phyloP scores from a whole-genome alignment of 352 stramenopile genomes.

The Phytophthora pinifolia region DNA sequence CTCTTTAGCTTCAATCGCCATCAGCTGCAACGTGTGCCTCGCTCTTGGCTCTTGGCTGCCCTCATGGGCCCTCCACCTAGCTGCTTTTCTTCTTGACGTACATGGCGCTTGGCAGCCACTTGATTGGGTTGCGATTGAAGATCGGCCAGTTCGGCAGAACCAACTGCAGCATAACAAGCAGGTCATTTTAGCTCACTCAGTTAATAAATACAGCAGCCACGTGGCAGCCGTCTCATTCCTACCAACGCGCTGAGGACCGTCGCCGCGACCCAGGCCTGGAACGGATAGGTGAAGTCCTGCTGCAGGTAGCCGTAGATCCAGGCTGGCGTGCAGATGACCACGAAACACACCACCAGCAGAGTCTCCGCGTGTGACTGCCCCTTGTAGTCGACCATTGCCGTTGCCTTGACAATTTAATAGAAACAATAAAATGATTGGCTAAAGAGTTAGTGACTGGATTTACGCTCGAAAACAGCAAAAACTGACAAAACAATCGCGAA shows the following conservation, averaged over 20 bases:
- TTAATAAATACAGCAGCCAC: constrained; percentile 13
- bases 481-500: too few species aligned
- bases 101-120: constrained; percentile 79
- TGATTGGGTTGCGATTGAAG: constrained; percentile 84
- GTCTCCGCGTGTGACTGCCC: constrained; percentile 72
- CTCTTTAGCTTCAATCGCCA: constrained; percentile 19
- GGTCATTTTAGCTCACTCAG: not conserved
- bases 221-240: constrained; percentile 19
- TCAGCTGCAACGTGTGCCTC: not conserved
- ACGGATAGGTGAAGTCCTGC: constrained; percentile 80
- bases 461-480: too few species aligned
- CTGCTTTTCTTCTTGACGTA: constrained; percentile 61
- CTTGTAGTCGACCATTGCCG: constrained; percentile 86
- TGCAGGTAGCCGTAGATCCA: constrained; percentile 86
- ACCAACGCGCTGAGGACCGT: constrained; percentile 64
- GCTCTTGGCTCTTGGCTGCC: too few species aligned
- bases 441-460: too few species aligned
- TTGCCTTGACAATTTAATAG: too few species aligned
- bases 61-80: constrained; percentile 10
- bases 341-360: constrained; percentile 63
- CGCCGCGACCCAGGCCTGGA: constrained; percentile 69
- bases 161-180: constrained; percentile 36
- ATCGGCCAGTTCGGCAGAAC: constrained; percentile 82
- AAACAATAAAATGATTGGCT: too few species aligned
- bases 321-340: constrained; percentile 73